Percentiles rank a stretch among this genome's conserved stretches.
Evolutionary conservation across 345 rosid species (phyloP).

Genomic region (Camelina neglecta): DNA sequence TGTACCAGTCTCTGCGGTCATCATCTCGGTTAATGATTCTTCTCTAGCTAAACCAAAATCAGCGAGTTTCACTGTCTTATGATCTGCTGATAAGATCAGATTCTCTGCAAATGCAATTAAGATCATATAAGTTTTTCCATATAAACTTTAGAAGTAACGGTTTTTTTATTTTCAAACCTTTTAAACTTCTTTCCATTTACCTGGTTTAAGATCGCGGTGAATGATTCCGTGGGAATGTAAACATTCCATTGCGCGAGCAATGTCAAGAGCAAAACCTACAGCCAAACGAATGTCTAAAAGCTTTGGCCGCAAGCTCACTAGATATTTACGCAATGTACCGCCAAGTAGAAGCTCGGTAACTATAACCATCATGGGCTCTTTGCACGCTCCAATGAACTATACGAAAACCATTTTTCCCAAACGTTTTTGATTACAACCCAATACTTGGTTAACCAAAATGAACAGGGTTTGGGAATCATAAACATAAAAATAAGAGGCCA

Average conservation of each 20-base stretch:
- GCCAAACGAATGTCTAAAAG: slow-evolving; percentile 73
- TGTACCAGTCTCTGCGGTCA: slow-evolving; percentile 99
- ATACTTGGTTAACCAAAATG: slow-evolving; percentile 25
- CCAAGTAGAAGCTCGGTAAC: slow-evolving; percentile 91
- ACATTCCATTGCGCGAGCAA: slow-evolving; percentile 99
- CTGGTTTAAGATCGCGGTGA: slow-evolving; percentile 97
- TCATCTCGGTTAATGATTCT: slow-evolving; percentile 98
- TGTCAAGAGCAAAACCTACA: slow-evolving; percentile 87
- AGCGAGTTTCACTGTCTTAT: slow-evolving; percentile 86
- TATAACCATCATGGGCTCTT: slow-evolving; percentile 93
- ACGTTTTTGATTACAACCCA: not conserved
- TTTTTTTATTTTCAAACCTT: not conserved
- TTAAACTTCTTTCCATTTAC: slow-evolving; percentile 42
- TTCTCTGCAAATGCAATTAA: slow-evolving; percentile 64
- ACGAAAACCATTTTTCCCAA: slow-evolving; percentile 13
- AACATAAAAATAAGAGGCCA: not conserved
- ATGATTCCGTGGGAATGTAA: slow-evolving; percentile 95
- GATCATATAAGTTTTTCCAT: not conserved
- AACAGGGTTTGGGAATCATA: not conserved
- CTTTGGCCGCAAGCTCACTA: slow-evolving; percentile 70
- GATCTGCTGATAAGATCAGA: slow-evolving; percentile 85
- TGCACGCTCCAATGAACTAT: slow-evolving; percentile 98
- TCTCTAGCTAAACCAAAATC: slow-evolving; percentile 99
- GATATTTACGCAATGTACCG: slow-evolving; percentile 86
- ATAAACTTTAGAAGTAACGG: not conserved